Percentiles rank a stretch among this genome's conserved stretches.
Conservation (phyloP, 208 protist genomes). For the Naegleria fowleri region DNA sequence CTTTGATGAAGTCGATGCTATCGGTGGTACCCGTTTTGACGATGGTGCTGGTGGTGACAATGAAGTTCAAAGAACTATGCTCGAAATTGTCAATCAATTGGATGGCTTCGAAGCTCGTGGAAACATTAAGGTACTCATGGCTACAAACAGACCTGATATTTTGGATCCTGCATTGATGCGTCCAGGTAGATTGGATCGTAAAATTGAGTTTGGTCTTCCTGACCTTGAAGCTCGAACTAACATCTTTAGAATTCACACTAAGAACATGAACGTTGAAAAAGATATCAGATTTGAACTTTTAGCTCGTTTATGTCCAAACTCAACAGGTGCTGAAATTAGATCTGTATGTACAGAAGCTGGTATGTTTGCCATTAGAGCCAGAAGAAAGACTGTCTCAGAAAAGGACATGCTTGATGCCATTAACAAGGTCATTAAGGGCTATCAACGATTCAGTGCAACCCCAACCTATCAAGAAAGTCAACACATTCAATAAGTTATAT, state of each 20-base stretch:
- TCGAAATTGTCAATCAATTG: slow-evolving; percentile 99
- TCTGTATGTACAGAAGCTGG: slow-evolving; percentile 99
- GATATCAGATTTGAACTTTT: slow-evolving; percentile 98
- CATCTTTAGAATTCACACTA: slow-evolving; percentile 98
- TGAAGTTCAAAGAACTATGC: slow-evolving; percentile 99
- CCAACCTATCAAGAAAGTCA: slow-evolving; percentile 81
- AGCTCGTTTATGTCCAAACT: slow-evolving; percentile 96
- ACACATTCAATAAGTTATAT: neutral
- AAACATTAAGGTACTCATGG: slow-evolving; percentile 99
- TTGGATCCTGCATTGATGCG: slow-evolving; percentile 98
- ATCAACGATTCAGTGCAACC: slow-evolving; percentile 99
- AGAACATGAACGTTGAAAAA: slow-evolving; percentile 92
- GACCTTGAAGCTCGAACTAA: slow-evolving; percentile 95
- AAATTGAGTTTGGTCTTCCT: slow-evolving; percentile 97
- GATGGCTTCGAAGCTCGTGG: slow-evolving; percentile 98
- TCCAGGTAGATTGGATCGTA: slow-evolving; percentile 97
- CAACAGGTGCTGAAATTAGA: slow-evolving; percentile 93
- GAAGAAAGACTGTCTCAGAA: slow-evolving; percentile 97
- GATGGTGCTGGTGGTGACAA: slow-evolving; percentile 86
- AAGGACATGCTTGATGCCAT: slow-evolving; percentile 99
- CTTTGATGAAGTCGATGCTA: slow-evolving; percentile 99
- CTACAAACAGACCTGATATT: slow-evolving; percentile 99
- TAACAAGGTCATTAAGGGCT: slow-evolving; percentile 99
- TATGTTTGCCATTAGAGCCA: slow-evolving; percentile 98
- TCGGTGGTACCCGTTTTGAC: slow-evolving; percentile 81